Conservation (phyloP, 257 asterid species). For the Nicotiana undulata region DNA sequence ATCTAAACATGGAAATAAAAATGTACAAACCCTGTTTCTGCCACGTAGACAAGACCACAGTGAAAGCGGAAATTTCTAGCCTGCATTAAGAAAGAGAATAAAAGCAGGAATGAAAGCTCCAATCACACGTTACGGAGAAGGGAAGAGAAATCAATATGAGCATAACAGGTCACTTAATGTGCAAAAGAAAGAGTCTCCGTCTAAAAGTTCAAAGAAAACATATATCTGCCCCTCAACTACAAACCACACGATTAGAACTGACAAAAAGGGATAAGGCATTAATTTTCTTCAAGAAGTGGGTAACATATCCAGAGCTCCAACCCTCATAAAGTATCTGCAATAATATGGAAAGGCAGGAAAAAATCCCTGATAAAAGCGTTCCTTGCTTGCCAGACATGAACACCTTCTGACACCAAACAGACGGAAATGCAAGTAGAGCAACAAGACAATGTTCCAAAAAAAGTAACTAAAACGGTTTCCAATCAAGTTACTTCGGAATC, state of each 20-base stretch:
- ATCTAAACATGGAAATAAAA: conserved; percentile 10
- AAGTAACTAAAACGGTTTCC: neutral
- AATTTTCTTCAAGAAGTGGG: neutral
- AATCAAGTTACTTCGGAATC: neutral
- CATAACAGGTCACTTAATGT: neutral
- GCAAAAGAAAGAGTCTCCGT: neutral
- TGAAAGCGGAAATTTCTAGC: conserved; percentile 94
- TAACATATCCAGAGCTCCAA: neutral
- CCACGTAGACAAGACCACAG: conserved; percentile 95
- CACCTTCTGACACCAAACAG: neutral
- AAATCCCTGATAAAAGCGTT: neutral
- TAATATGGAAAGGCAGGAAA: neutral
- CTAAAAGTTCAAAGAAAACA: neutral
- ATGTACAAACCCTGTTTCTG: conserved; percentile 76
- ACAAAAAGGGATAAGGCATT: neutral
- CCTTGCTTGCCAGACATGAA: neutral
- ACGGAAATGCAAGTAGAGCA: neutral
- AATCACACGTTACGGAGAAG: neutral
- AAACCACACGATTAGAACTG: neutral
- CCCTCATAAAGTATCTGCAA: neutral
- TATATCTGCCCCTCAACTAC: neutral
- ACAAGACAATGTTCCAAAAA: neutral
- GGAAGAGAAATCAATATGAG: neutral
- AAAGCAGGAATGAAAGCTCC: neutral
- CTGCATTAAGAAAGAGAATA: conserved; percentile 36